Conservation (phyloP, 2,329 filamentous ascomycete genomes). For the Periconia sp. region DNA sequence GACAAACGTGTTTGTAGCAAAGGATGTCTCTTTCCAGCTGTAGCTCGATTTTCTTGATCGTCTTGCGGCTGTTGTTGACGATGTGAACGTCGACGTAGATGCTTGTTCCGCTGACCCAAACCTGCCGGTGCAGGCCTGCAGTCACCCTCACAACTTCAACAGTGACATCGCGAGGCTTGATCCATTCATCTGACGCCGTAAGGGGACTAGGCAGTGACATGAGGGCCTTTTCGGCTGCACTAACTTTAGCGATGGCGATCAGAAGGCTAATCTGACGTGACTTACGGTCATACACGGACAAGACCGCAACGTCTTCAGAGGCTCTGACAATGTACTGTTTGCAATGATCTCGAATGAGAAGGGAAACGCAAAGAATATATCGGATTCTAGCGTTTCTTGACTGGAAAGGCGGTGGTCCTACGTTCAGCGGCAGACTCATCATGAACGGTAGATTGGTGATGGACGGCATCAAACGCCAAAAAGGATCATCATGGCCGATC, state of each 20-base stretch:
- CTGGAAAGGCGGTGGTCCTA: conserved; percentile 61
- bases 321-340: conserved; percentile 58
- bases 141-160: conserved; percentile 56
- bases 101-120: conserved; percentile 63
- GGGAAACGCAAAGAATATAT: conserved; percentile 56
- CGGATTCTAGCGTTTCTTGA: conserved; percentile 59
- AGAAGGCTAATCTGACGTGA: conserved; percentile 3
- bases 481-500: conserved; percentile 45
- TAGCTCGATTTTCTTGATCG: conserved; percentile 58
- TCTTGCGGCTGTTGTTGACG: conserved; percentile 57
- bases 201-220: conserved; percentile 60
- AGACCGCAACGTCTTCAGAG: conserved; percentile 56
- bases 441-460: conserved; percentile 57
- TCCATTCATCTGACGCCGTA: conserved; percentile 56
- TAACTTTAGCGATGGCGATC: conserved; percentile 9
- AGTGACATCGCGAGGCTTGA: conserved; percentile 46
- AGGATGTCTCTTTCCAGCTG: conserved; percentile 59
- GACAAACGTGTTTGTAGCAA: conserved; percentile 56
- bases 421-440: conserved; percentile 59
- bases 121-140: conserved; percentile 62
- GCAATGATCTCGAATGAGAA: conserved; percentile 55
- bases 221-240: conserved; percentile 58
- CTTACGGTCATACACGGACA: conserved; percentile 62
- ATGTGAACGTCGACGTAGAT: conserved; percentile 62
- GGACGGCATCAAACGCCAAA: conserved; percentile 58